phyloP scores from a whole-genome alignment of 495 filamentous ascomycete genomes.

The Penicillium paradoxum region DNA sequence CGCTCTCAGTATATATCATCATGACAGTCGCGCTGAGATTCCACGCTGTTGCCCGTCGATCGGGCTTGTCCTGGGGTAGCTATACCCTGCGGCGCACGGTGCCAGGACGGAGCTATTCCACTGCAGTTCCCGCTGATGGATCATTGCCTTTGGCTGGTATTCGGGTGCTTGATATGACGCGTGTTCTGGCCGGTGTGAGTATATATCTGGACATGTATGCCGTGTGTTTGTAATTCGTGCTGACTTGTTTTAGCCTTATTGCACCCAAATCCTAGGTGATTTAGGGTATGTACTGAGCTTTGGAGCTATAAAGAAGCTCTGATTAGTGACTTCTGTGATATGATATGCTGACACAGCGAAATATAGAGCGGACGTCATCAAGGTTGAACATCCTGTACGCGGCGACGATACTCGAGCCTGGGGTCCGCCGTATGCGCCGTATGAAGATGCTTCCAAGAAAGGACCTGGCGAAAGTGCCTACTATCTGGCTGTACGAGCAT shows the following conservation, averaged over 20 bases:
- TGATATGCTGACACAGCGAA: neutral
- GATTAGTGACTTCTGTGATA: neutral
- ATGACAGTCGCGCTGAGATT: conserved; percentile 28
- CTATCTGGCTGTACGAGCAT: conserved; percentile 67
- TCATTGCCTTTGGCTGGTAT: conserved; percentile 74
- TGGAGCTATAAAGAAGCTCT: conserved; percentile 9
- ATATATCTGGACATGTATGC: neutral
- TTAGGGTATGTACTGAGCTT: conserved; percentile 62
- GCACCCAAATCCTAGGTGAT: conserved; percentile 95
- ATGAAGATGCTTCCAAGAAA: conserved; percentile 53
- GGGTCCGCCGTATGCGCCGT: conserved; percentile 90
- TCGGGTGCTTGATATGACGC: conserved; percentile 90
- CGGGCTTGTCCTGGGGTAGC: conserved; percentile 17
- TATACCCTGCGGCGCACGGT: conserved; percentile 18
- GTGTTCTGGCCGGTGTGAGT: conserved; percentile 90
- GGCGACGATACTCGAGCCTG: conserved; percentile 95
- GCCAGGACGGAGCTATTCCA: conserved; percentile 37
- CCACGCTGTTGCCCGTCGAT: conserved; percentile 24
- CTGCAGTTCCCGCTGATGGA: conserved; percentile 20
- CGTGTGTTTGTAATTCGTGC: conserved; percentile 1
- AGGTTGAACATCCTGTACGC: conserved; percentile 85
- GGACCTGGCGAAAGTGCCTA: conserved; percentile 93
- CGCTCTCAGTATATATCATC: neutral
- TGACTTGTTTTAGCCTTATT: conserved; percentile 71
- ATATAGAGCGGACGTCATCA: conserved; percentile 87